These are phyloP conservation scores for Wickerhamomyces chaumierensis DNA, from an alignment of 805 yeast species.

Conservation along the genomic window DNA sequence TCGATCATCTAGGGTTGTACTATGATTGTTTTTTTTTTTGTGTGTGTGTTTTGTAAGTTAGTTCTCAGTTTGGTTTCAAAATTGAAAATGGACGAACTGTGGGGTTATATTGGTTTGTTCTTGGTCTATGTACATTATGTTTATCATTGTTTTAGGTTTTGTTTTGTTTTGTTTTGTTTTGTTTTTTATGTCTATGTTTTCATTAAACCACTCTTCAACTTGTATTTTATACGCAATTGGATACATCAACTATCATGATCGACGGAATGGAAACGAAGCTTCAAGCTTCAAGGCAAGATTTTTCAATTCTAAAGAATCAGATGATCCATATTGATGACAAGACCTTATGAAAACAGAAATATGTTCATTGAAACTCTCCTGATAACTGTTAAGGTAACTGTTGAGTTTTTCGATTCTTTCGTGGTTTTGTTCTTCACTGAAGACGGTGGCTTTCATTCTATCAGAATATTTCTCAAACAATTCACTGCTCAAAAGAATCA, in stretches of 20 bases:
- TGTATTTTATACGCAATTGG: too few species aligned
- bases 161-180: too few species aligned
- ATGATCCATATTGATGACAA: constrained; percentile 34
- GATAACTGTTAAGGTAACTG: constrained; percentile 29
- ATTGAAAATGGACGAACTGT: too few species aligned
- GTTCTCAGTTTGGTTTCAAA: too few species aligned
- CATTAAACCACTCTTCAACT: too few species aligned
- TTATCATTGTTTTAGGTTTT: too few species aligned
- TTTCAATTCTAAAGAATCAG: constrained; percentile 35
- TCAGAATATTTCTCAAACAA: constrained; percentile 27
- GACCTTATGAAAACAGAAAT: constrained; percentile 35
- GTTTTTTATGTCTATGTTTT: too few species aligned
- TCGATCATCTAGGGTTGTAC: neutral
- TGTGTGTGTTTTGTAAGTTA: too few species aligned
- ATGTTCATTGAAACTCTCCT: constrained; percentile 32
- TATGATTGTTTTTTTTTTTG: neutral
- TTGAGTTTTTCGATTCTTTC: constrained; percentile 30
- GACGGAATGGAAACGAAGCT: neutral
- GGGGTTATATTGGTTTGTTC: too few species aligned
- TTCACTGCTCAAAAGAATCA: constrained; percentile 37
- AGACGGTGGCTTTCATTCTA: constrained; percentile 27
- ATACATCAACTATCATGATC: too few species aligned
- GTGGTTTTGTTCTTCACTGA: constrained; percentile 27
- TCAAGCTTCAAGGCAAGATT: neutral
- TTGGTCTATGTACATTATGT: too few species aligned